Evolutionary conservation across 805 yeast genomes (phyloP), one percentile per base, ranked within the genome.

Genomic region (Pichia paraexigua): DNA sequence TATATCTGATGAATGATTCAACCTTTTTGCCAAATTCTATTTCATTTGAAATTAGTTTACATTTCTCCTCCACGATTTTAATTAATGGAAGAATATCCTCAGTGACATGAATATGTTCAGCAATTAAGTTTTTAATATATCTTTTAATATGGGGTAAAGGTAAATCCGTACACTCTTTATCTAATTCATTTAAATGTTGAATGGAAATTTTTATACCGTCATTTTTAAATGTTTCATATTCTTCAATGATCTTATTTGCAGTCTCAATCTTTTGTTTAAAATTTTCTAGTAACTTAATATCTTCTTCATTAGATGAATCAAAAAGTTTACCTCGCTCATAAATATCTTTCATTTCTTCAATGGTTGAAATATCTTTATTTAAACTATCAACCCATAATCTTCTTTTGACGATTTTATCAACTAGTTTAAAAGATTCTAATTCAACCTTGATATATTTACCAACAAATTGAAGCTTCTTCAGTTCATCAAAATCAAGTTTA

Each of bases 391-490:
- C 35, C 80, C 82, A 77, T 20, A 58, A 58, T 43, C 66, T 58
- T 52, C 74, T 68, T 30, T 66, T 57, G 12, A 71, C 63, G 5
- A 75, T 60, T 32, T 67, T 63, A 46, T 70, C 73, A 46, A 78
- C 63, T 20, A 69, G 51, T 24, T 71, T 72, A 13, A 71, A 61
- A 6, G 83, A 74, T 2, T 79, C 76, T 17, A 85, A 62, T 7
- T 70, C 73, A 40, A 86, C 63, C 5, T 86, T 86, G 60, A 83
- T 77, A 2, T 82, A 73, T 51, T 72, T 70, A 1, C 91, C 92
- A 39, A 79, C 63, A 43, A 72, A 75, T 24, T 82, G 75, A 62
- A 84, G 63, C 41, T 77, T 80, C 39, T 71, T 66, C 47, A 80
- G 72, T 25, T 82, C 85, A 17, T 69, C 71, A 9, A 70, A 48